Base-by-base conservation (phyloP, 2,329 filamentous ascomycete genomes). In the Aspergillus vadensis region DNA sequence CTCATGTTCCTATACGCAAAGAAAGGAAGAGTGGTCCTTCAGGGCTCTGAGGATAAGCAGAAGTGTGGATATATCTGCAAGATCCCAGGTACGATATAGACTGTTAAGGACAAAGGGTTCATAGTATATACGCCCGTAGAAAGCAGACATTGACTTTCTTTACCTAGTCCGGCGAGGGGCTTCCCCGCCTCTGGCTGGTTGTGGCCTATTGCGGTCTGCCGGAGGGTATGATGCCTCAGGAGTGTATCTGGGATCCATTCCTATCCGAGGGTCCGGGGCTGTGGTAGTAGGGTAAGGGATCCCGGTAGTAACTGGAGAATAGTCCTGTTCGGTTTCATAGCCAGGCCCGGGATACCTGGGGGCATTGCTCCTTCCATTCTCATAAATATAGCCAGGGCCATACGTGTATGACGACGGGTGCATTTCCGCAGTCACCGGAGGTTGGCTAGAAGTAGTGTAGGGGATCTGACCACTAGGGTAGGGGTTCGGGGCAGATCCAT, bases 161-260 rank as follows among this genome's bases (percentile, higher is more conserved):
- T 73, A 77, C 67, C 76, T 75, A 59, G 73, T 67, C 58, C 75
- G 72, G 58, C 76, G 76, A n/a, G 72, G 74, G 62, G 68, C 63
- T 62, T 77, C 71, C 58, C 70, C 67, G 54, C 76, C 74, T 68
- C 77, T 73, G 63, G 76, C 67, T 66, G 73, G 70, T 61, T 76
- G 76, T 67, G 75, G 73, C 67, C 76, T 75, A 71, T 67, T 75
- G 65, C 73, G 74, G 64, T 77, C 76, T 63, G 63, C 41, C 6
- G 41, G 41, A 5, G 41, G 60, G 59, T 73, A 74, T 50, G 52
- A 48, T 39, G 71, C 72, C 62, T 79, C 77, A 65, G 76, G 73
- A 60, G 76, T 75, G 66, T 78, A 79, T 74, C 77, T 78, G 59
- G 75, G 69, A 58, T 78, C 77, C 71, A 77, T 76, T 74, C 70